These are phyloP conservation scores for Lachnellula occidentalis DNA, from an alignment of 2,329 filamentous ascomycete species.

Conservation along the genomic window DNA sequence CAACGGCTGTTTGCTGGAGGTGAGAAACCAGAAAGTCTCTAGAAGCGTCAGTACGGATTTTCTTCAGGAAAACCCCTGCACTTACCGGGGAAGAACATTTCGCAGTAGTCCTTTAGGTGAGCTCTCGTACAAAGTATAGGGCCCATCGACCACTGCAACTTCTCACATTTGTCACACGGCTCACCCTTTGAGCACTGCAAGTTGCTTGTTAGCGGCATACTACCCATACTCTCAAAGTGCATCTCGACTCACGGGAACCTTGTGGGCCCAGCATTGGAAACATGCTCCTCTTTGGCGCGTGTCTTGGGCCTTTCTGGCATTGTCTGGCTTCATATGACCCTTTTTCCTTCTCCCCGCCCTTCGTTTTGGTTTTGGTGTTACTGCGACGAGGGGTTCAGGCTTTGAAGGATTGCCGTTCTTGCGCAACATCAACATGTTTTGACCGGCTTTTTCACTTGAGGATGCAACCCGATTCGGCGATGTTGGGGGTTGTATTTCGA, in stretches of 20 bases:
- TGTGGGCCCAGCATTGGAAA: slow-evolving; percentile 1
- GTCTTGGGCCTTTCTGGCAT: neutral
- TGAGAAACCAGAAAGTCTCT: neutral
- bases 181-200: slow-evolving; percentile 1
- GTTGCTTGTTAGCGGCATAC: neutral
- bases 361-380: neutral
- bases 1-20: neutral
- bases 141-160: neutral
- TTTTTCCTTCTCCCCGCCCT: neutral
- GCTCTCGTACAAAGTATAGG: slow-evolving; percentile 1
- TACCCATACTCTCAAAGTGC: neutral
- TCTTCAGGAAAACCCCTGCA: neutral
- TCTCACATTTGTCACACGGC: slow-evolving; percentile 2
- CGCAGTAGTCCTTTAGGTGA: slow-evolving; percentile 3
- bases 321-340: slow-evolving; percentile 1
- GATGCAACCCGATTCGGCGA: no score
- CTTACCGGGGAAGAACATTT: slow-evolving; percentile 8
- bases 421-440: no score
- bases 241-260: neutral
- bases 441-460: no score
- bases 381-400: neutral
- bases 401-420: no score
- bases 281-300: slow-evolving; percentile 5
- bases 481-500: no score
- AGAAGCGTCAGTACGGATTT: neutral